Conservation (phyloP, 2,329 filamentous ascomycete genomes). For the Periconia sp. region DNA sequence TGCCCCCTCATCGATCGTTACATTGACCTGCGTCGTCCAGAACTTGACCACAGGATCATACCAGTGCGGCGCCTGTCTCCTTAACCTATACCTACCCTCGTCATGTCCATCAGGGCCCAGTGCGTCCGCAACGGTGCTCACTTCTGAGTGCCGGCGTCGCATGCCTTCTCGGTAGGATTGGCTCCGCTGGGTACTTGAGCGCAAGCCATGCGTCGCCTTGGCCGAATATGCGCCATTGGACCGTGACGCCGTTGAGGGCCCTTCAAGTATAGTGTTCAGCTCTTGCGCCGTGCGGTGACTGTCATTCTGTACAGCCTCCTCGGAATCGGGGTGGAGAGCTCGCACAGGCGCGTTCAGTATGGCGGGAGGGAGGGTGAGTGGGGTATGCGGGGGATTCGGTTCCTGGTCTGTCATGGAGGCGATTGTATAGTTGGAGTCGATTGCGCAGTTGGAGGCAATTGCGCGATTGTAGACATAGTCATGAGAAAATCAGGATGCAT, state of each 20-base stretch:
- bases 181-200: slow-evolving; percentile 7
- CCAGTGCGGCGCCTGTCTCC: slow-evolving; percentile 37
- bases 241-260: not conserved
- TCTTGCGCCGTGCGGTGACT: slow-evolving; percentile 24
- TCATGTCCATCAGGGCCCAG: slow-evolving; percentile 14
- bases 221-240: slow-evolving; percentile 1
- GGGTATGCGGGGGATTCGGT: slow-evolving; percentile 7
- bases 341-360: slow-evolving; percentile 8
- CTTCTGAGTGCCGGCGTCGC: slow-evolving; percentile 9
- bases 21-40: slow-evolving; percentile 58
- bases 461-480: too few relatives aligned
- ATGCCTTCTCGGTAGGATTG: not conserved
- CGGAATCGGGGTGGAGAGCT: slow-evolving; percentile 24
- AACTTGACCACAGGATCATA: slow-evolving; percentile 48
- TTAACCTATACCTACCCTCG: slow-evolving; percentile 14
- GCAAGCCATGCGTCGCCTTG: not conserved
- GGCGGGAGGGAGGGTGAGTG: slow-evolving; percentile 34
- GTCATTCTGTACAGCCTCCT: slow-evolving; percentile 16
- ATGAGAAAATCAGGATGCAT: too few relatives aligned
- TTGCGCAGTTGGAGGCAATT: too few relatives aligned
- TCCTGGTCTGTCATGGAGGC: slow-evolving; percentile 14
- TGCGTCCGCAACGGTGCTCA: slow-evolving; percentile 18
- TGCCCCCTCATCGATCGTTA: slow-evolving; percentile 57
- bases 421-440: not conserved
- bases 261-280: slow-evolving; percentile 13